Evolutionary conservation across 2,329 filamentous ascomycete genomes (phyloP).

Genomic region (Talaromyces sp.): DNA sequence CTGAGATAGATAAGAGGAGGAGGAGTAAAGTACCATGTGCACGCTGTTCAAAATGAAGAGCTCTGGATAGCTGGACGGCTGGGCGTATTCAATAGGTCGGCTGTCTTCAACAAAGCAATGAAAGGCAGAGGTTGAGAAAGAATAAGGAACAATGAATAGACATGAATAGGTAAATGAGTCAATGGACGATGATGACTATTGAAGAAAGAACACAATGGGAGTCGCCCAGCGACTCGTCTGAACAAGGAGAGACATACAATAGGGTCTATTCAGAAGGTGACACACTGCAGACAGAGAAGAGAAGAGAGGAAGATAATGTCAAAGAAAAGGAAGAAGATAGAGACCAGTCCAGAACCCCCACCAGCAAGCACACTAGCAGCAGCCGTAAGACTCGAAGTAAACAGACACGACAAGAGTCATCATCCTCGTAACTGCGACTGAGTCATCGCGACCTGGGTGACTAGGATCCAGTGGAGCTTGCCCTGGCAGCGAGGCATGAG

Average conservation of each 20-base stretch:
- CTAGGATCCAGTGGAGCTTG: background rate
- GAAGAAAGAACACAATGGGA: background rate
- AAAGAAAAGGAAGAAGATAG: background rate
- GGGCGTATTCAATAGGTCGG: constrained; percentile 1
- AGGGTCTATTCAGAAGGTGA: background rate
- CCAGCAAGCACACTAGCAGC: background rate
- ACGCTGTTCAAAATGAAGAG: constrained; percentile 1
- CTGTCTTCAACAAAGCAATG: background rate
- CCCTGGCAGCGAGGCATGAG: background rate
- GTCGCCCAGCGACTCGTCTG: background rate
- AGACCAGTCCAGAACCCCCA: background rate
- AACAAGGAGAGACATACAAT: background rate
- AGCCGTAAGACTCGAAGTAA: background rate
- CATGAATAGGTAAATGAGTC: background rate
- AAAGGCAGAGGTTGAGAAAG: background rate
- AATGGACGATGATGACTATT: background rate
- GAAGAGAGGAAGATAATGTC: background rate
- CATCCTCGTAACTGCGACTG: background rate
- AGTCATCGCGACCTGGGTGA: background rate
- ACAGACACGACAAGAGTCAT: background rate
- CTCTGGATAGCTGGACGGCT: background rate
- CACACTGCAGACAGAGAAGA: background rate
- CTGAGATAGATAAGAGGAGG: background rate
- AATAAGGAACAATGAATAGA: constrained; percentile 1
- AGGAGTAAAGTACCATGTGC: background rate